Evolutionary conservation across 331 rosid species (phyloP).

Genomic region (Quercus phellos): DNA sequence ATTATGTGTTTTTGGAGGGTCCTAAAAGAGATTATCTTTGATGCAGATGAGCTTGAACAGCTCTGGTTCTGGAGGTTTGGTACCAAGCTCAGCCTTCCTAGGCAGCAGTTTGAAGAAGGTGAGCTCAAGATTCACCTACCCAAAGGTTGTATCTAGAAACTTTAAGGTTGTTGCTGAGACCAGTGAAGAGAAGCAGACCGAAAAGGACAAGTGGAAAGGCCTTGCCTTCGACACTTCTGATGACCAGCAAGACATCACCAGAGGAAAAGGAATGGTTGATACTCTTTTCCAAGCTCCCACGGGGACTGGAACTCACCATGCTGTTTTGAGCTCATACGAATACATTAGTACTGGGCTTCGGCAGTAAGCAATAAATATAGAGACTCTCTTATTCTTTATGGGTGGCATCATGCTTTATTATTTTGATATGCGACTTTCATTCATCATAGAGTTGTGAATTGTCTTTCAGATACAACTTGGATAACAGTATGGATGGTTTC

Average conservation of each 20-base stretch:
- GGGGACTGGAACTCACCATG: constrained; percentile 64
- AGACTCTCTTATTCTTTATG: not conserved
- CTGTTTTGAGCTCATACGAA: constrained; percentile 73
- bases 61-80: constrained; percentile 45
- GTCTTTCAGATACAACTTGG: constrained; percentile 40
- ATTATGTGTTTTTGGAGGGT: not conserved
- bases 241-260: constrained; percentile 86
- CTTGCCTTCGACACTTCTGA: constrained; percentile 69
- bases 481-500: constrained; percentile 47
- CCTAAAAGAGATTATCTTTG: not conserved
- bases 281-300: constrained; percentile 74
- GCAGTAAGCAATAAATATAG: constrained; percentile 30
- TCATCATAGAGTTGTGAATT: not conserved
- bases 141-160: constrained; percentile 34
- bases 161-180: constrained; percentile 47
- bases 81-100: constrained; percentile 62
- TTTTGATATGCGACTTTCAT: not conserved
- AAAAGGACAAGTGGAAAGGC: constrained; percentile 72
- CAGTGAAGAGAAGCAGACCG: constrained; percentile 54
- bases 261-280: constrained; percentile 86
- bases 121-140: constrained; percentile 33
- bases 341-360: constrained; percentile 76
- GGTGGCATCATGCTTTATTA: not conserved
- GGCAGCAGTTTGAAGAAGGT: constrained; percentile 80
- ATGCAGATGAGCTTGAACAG: constrained; percentile 73